These are phyloP conservation scores for Hypomontagnella monticulosa DNA, from an alignment of 495 filamentous ascomycete genomes.

Conservation along the genomic window DNA sequence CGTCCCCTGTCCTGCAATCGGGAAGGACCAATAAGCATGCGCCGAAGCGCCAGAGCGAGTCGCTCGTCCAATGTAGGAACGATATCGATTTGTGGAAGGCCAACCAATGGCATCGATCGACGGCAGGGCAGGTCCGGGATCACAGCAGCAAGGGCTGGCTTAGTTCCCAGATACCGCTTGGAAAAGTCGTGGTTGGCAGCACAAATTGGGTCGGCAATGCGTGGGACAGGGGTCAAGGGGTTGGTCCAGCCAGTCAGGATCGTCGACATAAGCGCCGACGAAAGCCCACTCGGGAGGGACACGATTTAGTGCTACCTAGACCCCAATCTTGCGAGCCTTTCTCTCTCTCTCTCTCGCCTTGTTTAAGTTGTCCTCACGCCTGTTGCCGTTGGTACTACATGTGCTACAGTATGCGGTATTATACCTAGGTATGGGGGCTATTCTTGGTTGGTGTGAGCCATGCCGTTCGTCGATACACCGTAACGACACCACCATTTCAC, in stretches of 20 bases:
- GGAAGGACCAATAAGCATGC: constrained; percentile 38
- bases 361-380: too few relatives aligned
- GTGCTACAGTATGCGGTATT: too few relatives aligned
- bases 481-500: background rate
- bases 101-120: constrained; percentile 38
- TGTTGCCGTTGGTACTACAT: too few relatives aligned
- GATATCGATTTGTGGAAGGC: constrained; percentile 32
- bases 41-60: constrained; percentile 30
- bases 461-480: too few relatives aligned
- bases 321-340: background rate
- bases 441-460: constrained; percentile 18
- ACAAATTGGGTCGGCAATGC: constrained; percentile 27
- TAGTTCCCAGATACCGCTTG: background rate
- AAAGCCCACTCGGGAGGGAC: constrained; percentile 26
- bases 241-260: constrained; percentile 22
- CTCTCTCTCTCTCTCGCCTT: too few relatives aligned
- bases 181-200: constrained; percentile 28
- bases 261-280: constrained; percentile 31
- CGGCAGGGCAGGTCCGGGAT: constrained; percentile 14
- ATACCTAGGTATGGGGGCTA: constrained; percentile 9
- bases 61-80: constrained; percentile 33
- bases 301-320: constrained; percentile 6
- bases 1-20: constrained; percentile 33
- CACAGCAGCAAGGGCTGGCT: constrained; percentile 20
- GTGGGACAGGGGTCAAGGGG: constrained; percentile 30